Evolutionary conservation across 2,329 filamentous ascomycete species (phyloP), one percentile per base, ranked within the genome.

Genomic region (Aureobasidium sp.): DNA sequence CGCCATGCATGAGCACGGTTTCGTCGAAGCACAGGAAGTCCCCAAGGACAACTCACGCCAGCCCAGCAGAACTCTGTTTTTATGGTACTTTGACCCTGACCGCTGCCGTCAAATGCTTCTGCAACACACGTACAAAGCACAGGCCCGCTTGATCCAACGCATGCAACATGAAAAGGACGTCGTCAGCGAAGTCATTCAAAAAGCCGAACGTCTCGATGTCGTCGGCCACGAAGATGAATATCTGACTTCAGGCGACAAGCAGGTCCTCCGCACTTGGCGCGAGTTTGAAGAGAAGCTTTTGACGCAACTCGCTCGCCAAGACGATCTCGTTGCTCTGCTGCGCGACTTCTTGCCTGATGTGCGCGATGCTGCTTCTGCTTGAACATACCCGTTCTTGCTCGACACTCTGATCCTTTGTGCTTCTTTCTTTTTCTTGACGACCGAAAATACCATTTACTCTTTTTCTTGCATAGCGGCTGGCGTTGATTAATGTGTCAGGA

Each of bases 21-120:
- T 94, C 63, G 84, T 96, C 13, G 90, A 97, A 66, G 84, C 95
- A 6, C 94, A 99, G 72, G 94, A 99, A 75, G 87, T 99, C 0
- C 94, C 94, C 0, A 89, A 89, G 65, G 93, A 97, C 68, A 87
- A 87, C 65, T 87, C 86, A 63, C 86, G 91, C 35, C 83, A 88
- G 67, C 89, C 92, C 0, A 89, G 86, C 64, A 85, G 90, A 57
- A 95, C 91, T 0, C 82, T 96, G 25, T 97, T 92, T 71, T 83
- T 97, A 60, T 96, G 92, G 86, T 96, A 85, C 78, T 95, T 90
- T 73, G 92, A 97, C 70, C 78, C 82, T 11, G 84, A 90, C 47
- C 83, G 88, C 49, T 86, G 88, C 7, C 78, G 86, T 51, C 80
- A 82, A 21, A 82, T 87, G 63, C 76, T 95, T 1, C 74, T 96